Percentiles rank a stretch among this genome's conserved stretches.
Conservation (phyloP, 805 yeast species). For the Barnettozyma sp. region DNA sequence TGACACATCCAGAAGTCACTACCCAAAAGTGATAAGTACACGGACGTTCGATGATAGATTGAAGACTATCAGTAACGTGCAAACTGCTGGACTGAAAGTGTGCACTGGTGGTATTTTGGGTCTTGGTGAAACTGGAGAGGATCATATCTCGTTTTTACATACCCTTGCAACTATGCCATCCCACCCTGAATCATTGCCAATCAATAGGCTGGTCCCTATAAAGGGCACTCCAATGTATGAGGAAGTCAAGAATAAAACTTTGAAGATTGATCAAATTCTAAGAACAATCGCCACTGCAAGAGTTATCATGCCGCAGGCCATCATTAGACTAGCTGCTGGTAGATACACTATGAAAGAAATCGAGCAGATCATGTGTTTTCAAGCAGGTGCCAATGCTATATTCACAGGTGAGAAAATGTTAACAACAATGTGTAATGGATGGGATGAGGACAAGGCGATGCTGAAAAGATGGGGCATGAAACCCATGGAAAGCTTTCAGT, state of each 20-base stretch:
- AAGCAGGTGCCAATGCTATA: conserved; percentile 75
- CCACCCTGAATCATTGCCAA: conserved; percentile 83
- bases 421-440: conserved; percentile 76
- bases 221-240: conserved; percentile 71
- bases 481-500: conserved; percentile 44
- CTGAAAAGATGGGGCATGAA: conserved; percentile 60
- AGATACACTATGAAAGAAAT: conserved; percentile 73
- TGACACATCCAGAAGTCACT: conserved; percentile 73
- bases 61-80: conserved; percentile 57
- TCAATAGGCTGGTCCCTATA: conserved; percentile 70
- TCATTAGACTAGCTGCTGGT: conserved; percentile 74
- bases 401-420: conserved; percentile 78
- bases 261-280: conserved; percentile 55
- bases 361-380: conserved; percentile 68
- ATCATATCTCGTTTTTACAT: conserved; percentile 60
- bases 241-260: conserved; percentile 38
- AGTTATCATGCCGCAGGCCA: conserved; percentile 62
- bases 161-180: conserved; percentile 59
- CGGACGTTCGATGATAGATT: conserved; percentile 68
- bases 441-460: conserved; percentile 76
- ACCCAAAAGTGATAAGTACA: conserved; percentile 65
- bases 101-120: conserved; percentile 82
- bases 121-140: conserved; percentile 66
- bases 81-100: conserved; percentile 54
- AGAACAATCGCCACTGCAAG: conserved; percentile 74